Evolutionary conservation across 2,329 filamentous ascomycete species (phyloP).

Genomic region (Fusarium albosuccineum): DNA sequence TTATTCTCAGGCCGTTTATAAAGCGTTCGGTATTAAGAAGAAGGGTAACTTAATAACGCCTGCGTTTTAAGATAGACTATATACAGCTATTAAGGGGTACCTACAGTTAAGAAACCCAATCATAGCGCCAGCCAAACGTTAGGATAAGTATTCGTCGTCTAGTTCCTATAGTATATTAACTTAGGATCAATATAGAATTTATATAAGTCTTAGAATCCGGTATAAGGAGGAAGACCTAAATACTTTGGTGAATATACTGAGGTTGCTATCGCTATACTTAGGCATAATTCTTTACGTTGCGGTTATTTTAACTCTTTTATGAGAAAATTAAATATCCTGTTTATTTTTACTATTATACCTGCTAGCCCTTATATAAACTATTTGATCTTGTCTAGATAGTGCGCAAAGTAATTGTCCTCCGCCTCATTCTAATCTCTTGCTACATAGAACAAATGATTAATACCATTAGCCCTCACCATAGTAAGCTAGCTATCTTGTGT

Average conservation of each 20-base stretch:
- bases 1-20: neutral
- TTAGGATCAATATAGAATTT: too few relatives aligned
- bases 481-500: conserved; percentile 4
- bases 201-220: too few relatives aligned
- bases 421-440: neutral
- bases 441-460: conserved; percentile 5
- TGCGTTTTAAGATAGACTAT: conserved; percentile 12
- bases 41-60: conserved; percentile 2
- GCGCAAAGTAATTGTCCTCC: conserved; percentile 10
- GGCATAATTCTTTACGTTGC: too few relatives aligned
- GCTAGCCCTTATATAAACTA: neutral
- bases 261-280: too few relatives aligned
- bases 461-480: neutral
- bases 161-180: too few relatives aligned
- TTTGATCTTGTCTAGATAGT: neutral
- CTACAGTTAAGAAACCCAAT: conserved; percentile 7
- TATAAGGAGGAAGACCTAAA: too few relatives aligned
- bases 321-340: too few relatives aligned
- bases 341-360: too few relatives aligned
- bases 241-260: too few relatives aligned
- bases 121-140: too few relatives aligned
- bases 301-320: too few relatives aligned
- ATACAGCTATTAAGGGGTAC: conserved; percentile 25
- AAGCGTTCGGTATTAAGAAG: conserved; percentile 1
- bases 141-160: too few relatives aligned